A percentile compares a stretch with the other conserved stretches of the same genome.
phyloP scores from a whole-genome alignment of 306 rosid genomes.

The Prunus dulcis region DNA sequence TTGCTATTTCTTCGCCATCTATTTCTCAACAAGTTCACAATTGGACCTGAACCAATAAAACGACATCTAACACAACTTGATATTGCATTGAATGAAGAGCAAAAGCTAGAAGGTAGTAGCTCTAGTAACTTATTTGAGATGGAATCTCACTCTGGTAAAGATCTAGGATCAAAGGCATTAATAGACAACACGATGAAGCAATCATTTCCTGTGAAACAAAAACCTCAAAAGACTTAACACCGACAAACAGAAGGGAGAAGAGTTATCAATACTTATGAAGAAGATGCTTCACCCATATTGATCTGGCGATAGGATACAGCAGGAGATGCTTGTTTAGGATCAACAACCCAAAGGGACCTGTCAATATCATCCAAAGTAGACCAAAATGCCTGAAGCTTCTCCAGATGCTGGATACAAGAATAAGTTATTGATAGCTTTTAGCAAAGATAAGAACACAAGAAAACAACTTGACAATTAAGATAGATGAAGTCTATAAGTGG shows the following conservation, averaged over 20 bases:
- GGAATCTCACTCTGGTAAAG: slow-evolving; percentile 40
- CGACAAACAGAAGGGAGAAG: neutral
- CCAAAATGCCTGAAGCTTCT: slow-evolving; percentile 37
- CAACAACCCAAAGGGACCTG: slow-evolving; percentile 22
- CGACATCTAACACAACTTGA: slow-evolving; percentile 28
- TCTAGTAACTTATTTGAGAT: slow-evolving; percentile 1
- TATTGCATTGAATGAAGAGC: neutral
- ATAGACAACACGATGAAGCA: slow-evolving; percentile 23
- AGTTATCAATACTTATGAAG: neutral
- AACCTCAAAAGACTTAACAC: neutral
- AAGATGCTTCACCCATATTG: slow-evolving; percentile 18
- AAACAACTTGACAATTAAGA: neutral
- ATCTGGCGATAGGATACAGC: slow-evolving; percentile 19
- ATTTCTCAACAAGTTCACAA: slow-evolving; percentile 23
- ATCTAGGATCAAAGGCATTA: slow-evolving; percentile 29
- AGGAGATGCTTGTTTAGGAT: slow-evolving; percentile 19
- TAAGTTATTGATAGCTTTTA: neutral
- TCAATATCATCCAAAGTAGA: slow-evolving; percentile 37
- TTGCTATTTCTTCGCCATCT: slow-evolving; percentile 32
- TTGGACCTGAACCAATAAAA: slow-evolving; percentile 36
- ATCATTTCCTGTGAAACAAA: slow-evolving; percentile 34
- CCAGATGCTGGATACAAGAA: slow-evolving; percentile 32
- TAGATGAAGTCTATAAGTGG: neutral
- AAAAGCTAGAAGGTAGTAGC: slow-evolving; percentile 5
- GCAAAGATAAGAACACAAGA: neutral